Conservation (phyloP, 2,329 filamentous ascomycete species). For the Penicillium crustosum region DNA sequence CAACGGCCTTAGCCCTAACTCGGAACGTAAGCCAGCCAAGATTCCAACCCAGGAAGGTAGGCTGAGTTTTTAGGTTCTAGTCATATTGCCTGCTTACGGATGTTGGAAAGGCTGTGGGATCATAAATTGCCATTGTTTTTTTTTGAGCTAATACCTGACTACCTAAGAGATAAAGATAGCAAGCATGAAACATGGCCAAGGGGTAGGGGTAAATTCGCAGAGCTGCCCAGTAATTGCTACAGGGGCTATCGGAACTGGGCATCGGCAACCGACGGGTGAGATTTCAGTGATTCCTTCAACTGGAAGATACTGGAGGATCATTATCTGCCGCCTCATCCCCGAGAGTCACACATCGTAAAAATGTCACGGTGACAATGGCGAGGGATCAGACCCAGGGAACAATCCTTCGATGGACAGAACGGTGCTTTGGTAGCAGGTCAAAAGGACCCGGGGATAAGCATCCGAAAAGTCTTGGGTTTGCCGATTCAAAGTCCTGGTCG, state of each 20-base stretch:
- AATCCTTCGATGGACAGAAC: slow-evolving; percentile 9
- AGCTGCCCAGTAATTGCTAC: slow-evolving; percentile 15
- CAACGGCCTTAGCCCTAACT: background rate
- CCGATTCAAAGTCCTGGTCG: slow-evolving; percentile 18
- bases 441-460: slow-evolving; percentile 8
- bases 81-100: background rate
- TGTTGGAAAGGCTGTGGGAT: background rate
- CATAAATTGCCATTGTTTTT: slow-evolving; percentile 6
- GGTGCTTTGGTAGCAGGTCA: slow-evolving; percentile 9
- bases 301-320: slow-evolving; percentile 6
- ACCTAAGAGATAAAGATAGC: slow-evolving; percentile 15
- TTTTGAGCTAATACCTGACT: slow-evolving; percentile 13
- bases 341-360: slow-evolving; percentile 9
- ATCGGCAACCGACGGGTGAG: slow-evolving; percentile 4
- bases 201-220: slow-evolving; percentile 13
- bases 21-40: background rate
- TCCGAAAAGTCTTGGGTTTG: slow-evolving; percentile 12
- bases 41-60: background rate
- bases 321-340: slow-evolving; percentile 10
- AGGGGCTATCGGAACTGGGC: slow-evolving; percentile 1
- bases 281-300: background rate
- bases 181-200: slow-evolving; percentile 17
- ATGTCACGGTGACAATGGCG: slow-evolving; percentile 11
- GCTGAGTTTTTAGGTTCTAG: background rate
- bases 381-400: slow-evolving; percentile 14